Evolutionary conservation across 805 yeast species (phyloP), one percentile per base, ranked within the genome.

Genomic region (Hanseniaspora lindneri): DNA sequence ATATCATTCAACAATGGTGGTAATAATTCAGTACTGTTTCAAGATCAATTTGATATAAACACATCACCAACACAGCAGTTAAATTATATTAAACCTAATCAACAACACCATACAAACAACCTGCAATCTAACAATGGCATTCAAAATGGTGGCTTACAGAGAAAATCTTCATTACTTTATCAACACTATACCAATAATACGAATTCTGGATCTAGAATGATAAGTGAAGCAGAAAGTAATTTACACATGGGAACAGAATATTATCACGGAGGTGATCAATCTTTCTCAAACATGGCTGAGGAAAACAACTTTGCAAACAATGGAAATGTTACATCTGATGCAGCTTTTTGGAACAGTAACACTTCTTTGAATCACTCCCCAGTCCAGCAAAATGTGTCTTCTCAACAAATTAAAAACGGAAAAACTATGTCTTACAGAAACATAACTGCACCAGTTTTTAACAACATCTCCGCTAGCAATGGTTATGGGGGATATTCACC

Each of bases 381-480:
- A 9, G 17, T 11, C n/a, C 41, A 37, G 8, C 41, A 37, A n/a
- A 37, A 20, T 16, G 6, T 13, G 7, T 16, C 8, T 27, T 27
- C 11, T 8, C 29, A 27, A 27, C n/a, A 19, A 4, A 5, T 36
- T 16, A 21, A 14, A 21, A 36, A 23, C 17, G 21, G 21, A 13
- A 37, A 23, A 5, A 35, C 20, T 20, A 5, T 35, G 17, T 10
- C 21, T 23, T 39, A 44, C 11, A 44, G 49, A 44, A 44, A 44
- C 20, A 44, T 44, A 3, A 44, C 49, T 16, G 49, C 49, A 7
- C 49, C 49, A 11, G 42, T 44, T 20, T 37, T 44, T n/a, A 44
- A 44, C 5, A 44, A 28, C 16, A 9, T 11, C 14, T 24, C 47
- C 9, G 7, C 14, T 19, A 17, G 33, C 3, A 34, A 34, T n/a